A percentile compares a stretch with the other conserved stretches of the same genome.
Evolutionary conservation across 1,284 basidiomycete species (phyloP).

Genomic region (Earliella scabrosa): DNA sequence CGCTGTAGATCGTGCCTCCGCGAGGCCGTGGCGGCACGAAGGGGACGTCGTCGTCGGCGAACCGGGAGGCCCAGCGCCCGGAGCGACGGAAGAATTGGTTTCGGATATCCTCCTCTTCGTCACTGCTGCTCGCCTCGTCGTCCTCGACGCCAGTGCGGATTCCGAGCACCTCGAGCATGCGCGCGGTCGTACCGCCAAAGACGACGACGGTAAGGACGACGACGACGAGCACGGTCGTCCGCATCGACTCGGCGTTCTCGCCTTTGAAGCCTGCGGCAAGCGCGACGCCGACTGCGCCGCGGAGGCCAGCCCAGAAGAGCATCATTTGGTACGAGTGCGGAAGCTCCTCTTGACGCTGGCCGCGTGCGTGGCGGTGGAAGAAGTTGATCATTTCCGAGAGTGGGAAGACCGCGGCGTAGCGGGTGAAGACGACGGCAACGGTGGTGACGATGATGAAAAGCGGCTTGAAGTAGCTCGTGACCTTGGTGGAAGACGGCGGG

Average conservation of each 20-base stretch:
- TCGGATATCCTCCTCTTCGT: conserved; percentile 66
- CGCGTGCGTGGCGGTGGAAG: conserved; percentile 81
- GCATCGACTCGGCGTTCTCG: conserved; percentile 86
- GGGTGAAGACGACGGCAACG: conserved; percentile 91
- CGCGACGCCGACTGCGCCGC: conserved; percentile 97
- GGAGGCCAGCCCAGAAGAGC: conserved; percentile 98
- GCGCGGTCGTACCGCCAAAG: conserved; percentile 95
- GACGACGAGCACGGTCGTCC: conserved; percentile 94
- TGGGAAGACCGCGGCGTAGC: conserved; percentile 96
- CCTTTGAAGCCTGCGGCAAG: conserved; percentile 95
- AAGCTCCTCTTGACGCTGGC: conserved; percentile 85
- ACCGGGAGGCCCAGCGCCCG: conserved; percentile 41
- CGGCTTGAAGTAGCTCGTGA: conserved; percentile 90
- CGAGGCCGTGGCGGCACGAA: conserved; percentile 41
- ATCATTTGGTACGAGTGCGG: conserved; percentile 98
- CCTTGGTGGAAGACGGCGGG: conserved; percentile 71
- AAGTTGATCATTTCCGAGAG: conserved; percentile 96
- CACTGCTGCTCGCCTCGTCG: conserved; percentile 80
- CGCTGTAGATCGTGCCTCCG: conserved; percentile 49
- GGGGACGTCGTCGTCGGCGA: conserved; percentile 52
- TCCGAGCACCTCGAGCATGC: conserved; percentile 98
- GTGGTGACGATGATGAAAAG: conserved; percentile 92
- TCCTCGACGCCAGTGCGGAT: conserved; percentile 97
- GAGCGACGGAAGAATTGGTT: conserved; percentile 36
- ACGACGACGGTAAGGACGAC: conserved; percentile 95